phyloP scores from a whole-genome alignment of 495 filamentous ascomycete species.

The Astrocystis sublimbata region DNA sequence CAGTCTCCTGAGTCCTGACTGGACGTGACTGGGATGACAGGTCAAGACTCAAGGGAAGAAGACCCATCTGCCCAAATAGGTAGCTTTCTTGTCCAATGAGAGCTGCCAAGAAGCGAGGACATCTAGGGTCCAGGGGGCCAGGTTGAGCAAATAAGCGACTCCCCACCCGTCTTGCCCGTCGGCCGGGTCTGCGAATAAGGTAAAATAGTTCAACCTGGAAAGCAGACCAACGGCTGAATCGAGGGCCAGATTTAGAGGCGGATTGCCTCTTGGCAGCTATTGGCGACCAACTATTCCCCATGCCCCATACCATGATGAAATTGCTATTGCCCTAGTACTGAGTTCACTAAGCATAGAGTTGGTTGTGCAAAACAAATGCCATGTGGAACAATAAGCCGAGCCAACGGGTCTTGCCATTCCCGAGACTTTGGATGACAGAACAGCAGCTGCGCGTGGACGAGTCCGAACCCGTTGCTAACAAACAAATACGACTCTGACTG shows the following conservation, averaged over 20 bases:
- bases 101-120: slow-evolving; percentile 12
- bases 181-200: neutral
- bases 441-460: too few species aligned
- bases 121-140: slow-evolving; percentile 13
- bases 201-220: neutral
- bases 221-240: neutral
- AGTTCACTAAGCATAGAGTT: too few species aligned
- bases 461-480: neutral
- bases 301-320: neutral
- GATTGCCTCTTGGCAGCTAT: neutral
- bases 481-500: too few species aligned
- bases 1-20: too few species aligned
- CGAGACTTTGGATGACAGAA: neutral
- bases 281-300: neutral
- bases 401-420: neutral
- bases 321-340: too few species aligned
- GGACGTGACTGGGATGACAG: neutral
- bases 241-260: slow-evolving; percentile 3
- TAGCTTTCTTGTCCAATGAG: slow-evolving; percentile 9
- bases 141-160: neutral
- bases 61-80: slow-evolving; percentile 8
- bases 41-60: neutral
- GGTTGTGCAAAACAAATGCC: too few species aligned
- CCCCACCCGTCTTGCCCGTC: neutral
- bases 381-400: neutral